These are phyloP conservation scores for Schizonepeta tenuifolia DNA, from an alignment of 257 asterid genomes.

Conservation along the genomic window DNA sequence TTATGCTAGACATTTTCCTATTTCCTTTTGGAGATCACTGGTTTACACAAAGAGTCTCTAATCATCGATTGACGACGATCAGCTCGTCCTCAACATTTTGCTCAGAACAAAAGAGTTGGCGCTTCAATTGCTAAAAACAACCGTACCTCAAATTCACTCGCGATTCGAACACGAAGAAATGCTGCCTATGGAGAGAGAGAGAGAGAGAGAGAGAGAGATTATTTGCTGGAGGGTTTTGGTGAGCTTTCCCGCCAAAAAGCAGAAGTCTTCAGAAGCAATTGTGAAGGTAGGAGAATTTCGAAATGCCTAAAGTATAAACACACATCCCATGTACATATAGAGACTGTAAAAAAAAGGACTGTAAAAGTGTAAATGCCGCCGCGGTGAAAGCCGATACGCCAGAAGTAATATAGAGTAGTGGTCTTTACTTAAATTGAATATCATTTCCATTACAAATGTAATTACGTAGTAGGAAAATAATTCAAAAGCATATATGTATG, in stretches of 20 bases:
- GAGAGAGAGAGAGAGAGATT: neutral
- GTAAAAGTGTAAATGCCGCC: neutral
- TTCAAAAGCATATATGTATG: no score
- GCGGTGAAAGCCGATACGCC: no score
- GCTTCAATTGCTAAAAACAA: constrained; percentile 12
- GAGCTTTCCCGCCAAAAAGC: constrained; percentile 34
- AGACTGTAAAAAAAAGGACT: no score
- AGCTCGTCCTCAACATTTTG: neutral
- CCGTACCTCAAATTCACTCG: constrained; percentile 7
- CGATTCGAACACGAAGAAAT: neutral
- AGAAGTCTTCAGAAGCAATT: neutral
- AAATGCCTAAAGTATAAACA: neutral
- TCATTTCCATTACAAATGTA: no score
- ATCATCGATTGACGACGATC: constrained; percentile 20
- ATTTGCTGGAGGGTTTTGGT: constrained; percentile 8
- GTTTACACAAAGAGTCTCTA: neutral
- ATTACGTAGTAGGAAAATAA: no score
- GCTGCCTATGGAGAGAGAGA: neutral
- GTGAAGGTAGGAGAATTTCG: neutral
- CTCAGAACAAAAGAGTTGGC: constrained; percentile 9
- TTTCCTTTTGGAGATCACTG: constrained; percentile 25
- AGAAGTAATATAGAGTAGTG: no score
- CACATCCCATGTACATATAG: neutral
- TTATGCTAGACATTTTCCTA: constrained; percentile 55
- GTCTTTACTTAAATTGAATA: no score